Conservation (phyloP, 805 yeast species). For the Candida silvicultrix region DNA sequence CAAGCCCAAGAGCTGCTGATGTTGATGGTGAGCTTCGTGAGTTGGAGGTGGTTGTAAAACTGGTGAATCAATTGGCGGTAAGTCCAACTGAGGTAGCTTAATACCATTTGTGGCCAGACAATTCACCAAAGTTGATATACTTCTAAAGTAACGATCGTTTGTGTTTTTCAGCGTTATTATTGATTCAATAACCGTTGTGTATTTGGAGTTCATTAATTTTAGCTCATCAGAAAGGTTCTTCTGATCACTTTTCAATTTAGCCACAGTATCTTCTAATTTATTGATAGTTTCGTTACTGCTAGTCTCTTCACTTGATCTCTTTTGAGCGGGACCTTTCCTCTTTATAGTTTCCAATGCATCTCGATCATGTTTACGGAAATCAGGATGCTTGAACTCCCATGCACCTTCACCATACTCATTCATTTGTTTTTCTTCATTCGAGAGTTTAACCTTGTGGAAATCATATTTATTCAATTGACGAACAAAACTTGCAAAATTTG, state of each 20-base stretch:
- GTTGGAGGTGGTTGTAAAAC: neutral
- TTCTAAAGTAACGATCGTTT: conserved; percentile 49
- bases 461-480: conserved; percentile 95
- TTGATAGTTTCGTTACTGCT: conserved; percentile 11
- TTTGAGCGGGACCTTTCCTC: conserved; percentile 64
- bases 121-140: conserved; percentile 43
- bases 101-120: conserved; percentile 54
- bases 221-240: conserved; percentile 29
- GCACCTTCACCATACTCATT: conserved; percentile 67
- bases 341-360: conserved; percentile 84
- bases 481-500: conserved; percentile 91
- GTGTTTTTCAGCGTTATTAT: conserved; percentile 48
- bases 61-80: conserved; percentile 30
- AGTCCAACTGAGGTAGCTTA: conserved; percentile 56
- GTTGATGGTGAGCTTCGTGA: conserved; percentile 6
- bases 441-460: conserved; percentile 86
- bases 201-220: conserved; percentile 44
- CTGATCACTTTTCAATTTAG: conserved; percentile 22
- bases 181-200: conserved; percentile 58
- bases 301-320: conserved; percentile 30
- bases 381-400: conserved; percentile 96
- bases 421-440: conserved; percentile 52
- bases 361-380: conserved; percentile 67
- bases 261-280: conserved; percentile 15
- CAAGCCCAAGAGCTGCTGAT: conserved; percentile 3